Percentiles rank a stretch among this genome's conserved stretches.
Conservation (phyloP, 1,284 basidiomycete species). For the Meira nashicola region DNA sequence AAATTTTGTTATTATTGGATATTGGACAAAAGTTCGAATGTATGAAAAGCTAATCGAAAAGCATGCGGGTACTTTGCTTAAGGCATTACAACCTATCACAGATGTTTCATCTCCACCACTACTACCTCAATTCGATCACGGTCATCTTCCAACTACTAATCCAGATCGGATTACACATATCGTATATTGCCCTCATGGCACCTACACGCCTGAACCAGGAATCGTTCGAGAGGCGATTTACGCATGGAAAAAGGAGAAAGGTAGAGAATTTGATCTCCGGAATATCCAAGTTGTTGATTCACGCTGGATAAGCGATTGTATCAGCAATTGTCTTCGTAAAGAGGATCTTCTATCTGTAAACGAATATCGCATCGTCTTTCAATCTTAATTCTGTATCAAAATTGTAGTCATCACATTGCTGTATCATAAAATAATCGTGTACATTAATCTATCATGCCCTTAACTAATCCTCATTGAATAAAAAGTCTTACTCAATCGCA, state of each 20-base stretch:
- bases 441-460: no score
- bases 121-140: background rate
- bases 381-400: no score
- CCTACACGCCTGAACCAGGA: background rate
- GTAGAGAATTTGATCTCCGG: background rate
- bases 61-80: background rate
- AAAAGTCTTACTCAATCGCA: no score
- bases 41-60: conserved; percentile 1
- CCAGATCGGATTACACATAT: background rate
- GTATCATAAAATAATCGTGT: no score
- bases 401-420: no score
- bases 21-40: background rate
- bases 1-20: background rate
- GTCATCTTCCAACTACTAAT: background rate
- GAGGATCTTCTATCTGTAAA: background rate
- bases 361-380: background rate
- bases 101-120: no score
- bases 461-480: no score
- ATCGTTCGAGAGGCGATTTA: background rate
- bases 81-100: background rate
- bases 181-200: background rate
- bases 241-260: background rate
- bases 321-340: background rate
- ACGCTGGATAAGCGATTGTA: background rate
- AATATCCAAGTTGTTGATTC: background rate